Conservation (phyloP, 441 rosid genomes). For the Breynia disticha region DNA sequence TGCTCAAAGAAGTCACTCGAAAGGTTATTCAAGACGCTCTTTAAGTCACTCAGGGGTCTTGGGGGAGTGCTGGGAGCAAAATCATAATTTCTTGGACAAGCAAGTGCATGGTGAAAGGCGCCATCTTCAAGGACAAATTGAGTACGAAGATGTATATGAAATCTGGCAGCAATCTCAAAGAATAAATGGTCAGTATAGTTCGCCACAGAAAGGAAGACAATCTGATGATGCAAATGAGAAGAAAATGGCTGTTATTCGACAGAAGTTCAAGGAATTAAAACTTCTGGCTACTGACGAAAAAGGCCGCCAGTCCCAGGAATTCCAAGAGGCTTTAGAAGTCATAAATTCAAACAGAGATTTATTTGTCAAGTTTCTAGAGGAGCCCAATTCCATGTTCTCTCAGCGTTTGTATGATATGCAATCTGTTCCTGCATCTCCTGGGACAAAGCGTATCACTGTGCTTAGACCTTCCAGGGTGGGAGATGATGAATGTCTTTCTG, state of each 20-base stretch:
- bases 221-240: conserved; percentile 34
- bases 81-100: conserved; percentile 34
- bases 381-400: conserved; percentile 63
- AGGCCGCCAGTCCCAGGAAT: conserved; percentile 69
- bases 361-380: conserved; percentile 63
- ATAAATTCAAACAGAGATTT: conserved; percentile 72
- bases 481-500: conserved; percentile 42
- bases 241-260: conserved; percentile 67
- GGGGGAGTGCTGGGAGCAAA: conserved; percentile 36
- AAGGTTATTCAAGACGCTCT: conserved; percentile 38
- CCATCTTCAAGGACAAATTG: conserved; percentile 32
- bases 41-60: conserved; percentile 39
- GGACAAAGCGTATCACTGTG: conserved; percentile 80
- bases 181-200: conserved; percentile 35
- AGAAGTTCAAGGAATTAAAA: conserved; percentile 84
- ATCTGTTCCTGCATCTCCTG: conserved; percentile 45
- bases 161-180: conserved; percentile 53
- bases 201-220: conserved; percentile 41
- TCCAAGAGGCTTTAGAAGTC: conserved; percentile 79
- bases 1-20: conserved; percentile 38
- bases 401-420: conserved; percentile 42
- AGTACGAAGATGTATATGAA: conserved; percentile 64
- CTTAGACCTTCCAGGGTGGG: conserved; percentile 68
- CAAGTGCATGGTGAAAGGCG: conserved; percentile 35
- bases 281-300: conserved; percentile 66